A percentile compares a stretch with the other conserved stretches of the same genome.
Evolutionary conservation across 2,329 filamentous ascomycete genomes (phyloP).

Genomic region (Fusarium guadeloupense): DNA sequence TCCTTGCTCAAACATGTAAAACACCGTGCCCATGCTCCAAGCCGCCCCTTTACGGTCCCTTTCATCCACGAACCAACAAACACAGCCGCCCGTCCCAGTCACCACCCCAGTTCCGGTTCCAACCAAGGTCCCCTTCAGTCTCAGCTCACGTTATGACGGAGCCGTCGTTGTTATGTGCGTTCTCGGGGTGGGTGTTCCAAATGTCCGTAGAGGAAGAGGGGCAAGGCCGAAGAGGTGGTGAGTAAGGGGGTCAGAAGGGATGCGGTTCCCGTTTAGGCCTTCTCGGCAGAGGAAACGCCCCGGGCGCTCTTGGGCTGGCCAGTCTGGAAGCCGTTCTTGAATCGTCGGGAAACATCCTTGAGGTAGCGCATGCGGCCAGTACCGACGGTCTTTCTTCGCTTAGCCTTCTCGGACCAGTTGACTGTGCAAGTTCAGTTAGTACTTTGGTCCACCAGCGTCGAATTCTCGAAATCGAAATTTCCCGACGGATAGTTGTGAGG

Average conservation of each 20-base stretch:
- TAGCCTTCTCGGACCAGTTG: conserved; percentile 99
- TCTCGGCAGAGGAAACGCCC: conserved; percentile 61
- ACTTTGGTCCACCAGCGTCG: conserved; percentile 8
- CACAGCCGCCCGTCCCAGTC: conserved; percentile 28
- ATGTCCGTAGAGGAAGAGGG: conserved; percentile 24
- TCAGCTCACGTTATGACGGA: conserved; percentile 19
- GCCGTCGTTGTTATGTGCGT: conserved; percentile 17
- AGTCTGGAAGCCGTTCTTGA: conserved; percentile 97
- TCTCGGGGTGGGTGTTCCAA: conserved; percentile 12
- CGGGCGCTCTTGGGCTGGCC: conserved; percentile 87
- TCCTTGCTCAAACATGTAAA: conserved; percentile 49
- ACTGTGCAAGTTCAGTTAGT: conserved; percentile 61
- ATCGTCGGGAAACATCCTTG: conserved; percentile 89
- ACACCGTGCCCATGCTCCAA: conserved; percentile 51
- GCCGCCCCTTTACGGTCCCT: conserved; percentile 35
- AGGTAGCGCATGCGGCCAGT: conserved; percentile 96
- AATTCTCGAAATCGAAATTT: conserved; percentile 13
- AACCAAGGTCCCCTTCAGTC: conserved; percentile 20
- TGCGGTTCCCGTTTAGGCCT: conserved; percentile 44
- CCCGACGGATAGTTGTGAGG: conserved; percentile 5
- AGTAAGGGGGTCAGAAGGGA: conserved; percentile 31
- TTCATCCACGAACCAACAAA: conserved; percentile 35
- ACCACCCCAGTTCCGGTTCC: conserved; percentile 27
- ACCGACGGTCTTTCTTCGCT: conserved; percentile 99
- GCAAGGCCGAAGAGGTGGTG: conserved; percentile 23